These are phyloP conservation scores for Colletotrichum karsti DNA, from an alignment of 2,329 filamentous ascomycete genomes.

Conservation along the genomic window DNA sequence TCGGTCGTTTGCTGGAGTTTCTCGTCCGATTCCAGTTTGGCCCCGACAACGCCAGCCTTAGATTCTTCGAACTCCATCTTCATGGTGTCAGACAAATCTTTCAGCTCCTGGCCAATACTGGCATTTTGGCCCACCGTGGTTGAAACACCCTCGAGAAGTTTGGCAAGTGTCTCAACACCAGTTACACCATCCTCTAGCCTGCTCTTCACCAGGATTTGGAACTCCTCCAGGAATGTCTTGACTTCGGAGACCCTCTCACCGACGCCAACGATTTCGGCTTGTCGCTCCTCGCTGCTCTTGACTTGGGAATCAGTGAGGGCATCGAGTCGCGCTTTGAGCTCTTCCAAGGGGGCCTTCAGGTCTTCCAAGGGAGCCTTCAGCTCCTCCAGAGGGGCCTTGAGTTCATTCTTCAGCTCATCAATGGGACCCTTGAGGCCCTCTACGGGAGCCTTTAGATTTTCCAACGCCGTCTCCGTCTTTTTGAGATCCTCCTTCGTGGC, in stretches of 20 bases:
- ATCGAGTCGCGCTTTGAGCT: constrained; percentile 66
- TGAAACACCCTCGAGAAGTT: constrained; percentile 72
- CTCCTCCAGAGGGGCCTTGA: constrained; percentile 52
- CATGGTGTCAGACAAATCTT: constrained; percentile 78
- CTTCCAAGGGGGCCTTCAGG: constrained; percentile 69
- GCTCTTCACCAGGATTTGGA: constrained; percentile 78
- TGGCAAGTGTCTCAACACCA: constrained; percentile 77
- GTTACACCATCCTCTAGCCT: constrained; percentile 81
- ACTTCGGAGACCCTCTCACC: constrained; percentile 82
- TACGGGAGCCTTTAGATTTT: constrained; percentile 16
- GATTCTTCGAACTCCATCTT: constrained; percentile 89
- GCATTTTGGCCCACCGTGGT: constrained; percentile 69
- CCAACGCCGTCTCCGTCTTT: constrained; percentile 73
- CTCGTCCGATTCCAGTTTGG: constrained; percentile 85
- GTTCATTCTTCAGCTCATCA: constrained; percentile 3
- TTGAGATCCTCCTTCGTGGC: constrained; percentile 82
- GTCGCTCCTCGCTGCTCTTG: constrained; percentile 84
- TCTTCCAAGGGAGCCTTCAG: constrained; percentile 57
- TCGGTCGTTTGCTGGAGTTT: constrained; percentile 71
- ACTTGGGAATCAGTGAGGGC: constrained; percentile 76
- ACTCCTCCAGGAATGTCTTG: constrained; percentile 78
- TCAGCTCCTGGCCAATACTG: constrained; percentile 68
- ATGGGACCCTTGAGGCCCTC: constrained; percentile 12
- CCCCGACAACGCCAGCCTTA: constrained; percentile 79
- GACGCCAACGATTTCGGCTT: constrained; percentile 82